These are phyloP conservation scores for Prillingera fragicola DNA, from an alignment of 1,284 basidiomycete species.

Conservation along the genomic window DNA sequence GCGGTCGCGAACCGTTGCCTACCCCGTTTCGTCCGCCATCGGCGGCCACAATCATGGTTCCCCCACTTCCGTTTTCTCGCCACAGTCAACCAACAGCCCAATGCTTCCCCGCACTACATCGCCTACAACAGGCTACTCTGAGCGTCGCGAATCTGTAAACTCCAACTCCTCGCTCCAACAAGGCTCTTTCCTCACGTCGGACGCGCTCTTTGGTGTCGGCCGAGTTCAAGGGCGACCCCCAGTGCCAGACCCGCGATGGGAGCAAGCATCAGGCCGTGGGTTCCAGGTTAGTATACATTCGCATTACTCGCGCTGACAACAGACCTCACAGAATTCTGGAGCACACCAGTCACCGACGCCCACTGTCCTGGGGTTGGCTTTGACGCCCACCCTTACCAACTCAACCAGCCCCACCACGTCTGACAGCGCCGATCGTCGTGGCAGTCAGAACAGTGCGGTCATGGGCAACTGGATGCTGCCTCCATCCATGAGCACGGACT, in stretches of 20 bases:
- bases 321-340: neutral
- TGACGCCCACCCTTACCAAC: conserved; percentile 35
- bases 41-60: conserved; percentile 9
- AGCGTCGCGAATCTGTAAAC: conserved; percentile 8
- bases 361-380: conserved; percentile 9
- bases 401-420: conserved; percentile 32
- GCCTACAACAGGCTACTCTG: neutral
- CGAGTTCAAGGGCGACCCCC: too few relatives aligned
- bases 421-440: conserved; percentile 6
- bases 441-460: neutral
- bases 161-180: too few relatives aligned
- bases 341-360: conserved; percentile 5
- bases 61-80: conserved; percentile 25
- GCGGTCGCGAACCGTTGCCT: conserved; percentile 22
- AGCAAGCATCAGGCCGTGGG: too few relatives aligned
- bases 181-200: conserved; percentile 32
- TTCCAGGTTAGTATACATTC: too few relatives aligned
- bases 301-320: too few relatives aligned
- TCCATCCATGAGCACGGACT: neutral
- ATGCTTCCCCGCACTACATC: conserved; percentile 2
- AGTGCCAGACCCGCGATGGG: too few relatives aligned
- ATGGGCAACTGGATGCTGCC: conserved; percentile 7
- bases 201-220: neutral
- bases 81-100: conserved; percentile 16
- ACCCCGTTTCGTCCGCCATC: conserved; percentile 8